Percentiles rank a stretch among this genome's conserved stretches.
These are phyloP conservation scores for Cotoneaster glaucophyllus DNA, from an alignment of 306 rosid genomes.

Conservation along the genomic window DNA sequence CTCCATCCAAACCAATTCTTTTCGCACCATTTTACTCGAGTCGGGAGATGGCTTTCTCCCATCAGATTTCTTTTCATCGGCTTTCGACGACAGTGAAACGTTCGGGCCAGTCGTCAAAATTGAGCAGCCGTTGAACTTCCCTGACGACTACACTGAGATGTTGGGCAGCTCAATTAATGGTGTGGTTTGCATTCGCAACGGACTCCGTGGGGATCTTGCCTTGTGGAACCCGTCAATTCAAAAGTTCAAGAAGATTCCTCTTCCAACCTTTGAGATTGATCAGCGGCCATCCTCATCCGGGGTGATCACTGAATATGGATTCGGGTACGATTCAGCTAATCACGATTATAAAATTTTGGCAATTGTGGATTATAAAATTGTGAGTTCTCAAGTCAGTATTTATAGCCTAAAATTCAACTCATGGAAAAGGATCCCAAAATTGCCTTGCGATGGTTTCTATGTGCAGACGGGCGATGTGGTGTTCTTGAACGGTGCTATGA, in stretches of 20 bases:
- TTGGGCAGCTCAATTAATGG: neutral
- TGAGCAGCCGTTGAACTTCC: neutral
- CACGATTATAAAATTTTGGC: neutral
- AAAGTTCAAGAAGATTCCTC: neutral
- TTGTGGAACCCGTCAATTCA: neutral
- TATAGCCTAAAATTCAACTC: neutral
- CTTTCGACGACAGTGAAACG: neutral
- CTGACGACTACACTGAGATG: neutral
- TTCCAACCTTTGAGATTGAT: neutral
- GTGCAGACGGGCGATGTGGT: rapidly evolving
- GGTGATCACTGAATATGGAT: neutral
- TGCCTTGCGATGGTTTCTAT: neutral
- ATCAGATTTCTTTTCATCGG: no score
- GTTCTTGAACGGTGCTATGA: neutral
- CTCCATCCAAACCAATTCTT: neutral
- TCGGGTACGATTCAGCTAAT: neutral
- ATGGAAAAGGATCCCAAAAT: neutral
- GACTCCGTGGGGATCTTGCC: rapidly evolving
- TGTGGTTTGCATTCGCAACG: neutral
- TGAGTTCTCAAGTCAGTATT: neutral
- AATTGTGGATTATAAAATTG: neutral
- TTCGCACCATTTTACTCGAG: neutral
- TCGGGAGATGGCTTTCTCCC: no score
- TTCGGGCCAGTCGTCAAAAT: neutral
- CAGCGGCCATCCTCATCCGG: neutral